phyloP scores from a whole-genome alignment of 2,329 filamentous ascomycete species.

The Basipetospora chlamydospora region DNA sequence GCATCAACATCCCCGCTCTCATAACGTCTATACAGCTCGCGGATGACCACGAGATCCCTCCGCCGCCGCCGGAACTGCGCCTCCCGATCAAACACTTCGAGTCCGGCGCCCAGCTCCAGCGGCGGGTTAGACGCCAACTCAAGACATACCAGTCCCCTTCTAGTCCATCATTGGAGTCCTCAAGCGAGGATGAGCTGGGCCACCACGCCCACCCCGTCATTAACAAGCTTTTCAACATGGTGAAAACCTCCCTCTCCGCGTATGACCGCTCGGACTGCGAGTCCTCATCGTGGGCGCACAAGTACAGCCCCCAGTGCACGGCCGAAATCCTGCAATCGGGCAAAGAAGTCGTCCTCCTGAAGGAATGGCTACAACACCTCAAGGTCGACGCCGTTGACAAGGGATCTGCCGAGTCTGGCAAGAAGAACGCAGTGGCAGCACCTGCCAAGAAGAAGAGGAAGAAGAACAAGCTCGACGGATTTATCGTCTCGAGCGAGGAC shows the following conservation, averaged over 20 bases:
- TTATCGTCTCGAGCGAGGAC: slow-evolving; percentile 67
- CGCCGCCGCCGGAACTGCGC: slow-evolving; percentile 33
- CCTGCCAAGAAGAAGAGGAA: slow-evolving; percentile 47
- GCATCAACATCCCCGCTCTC: slow-evolving; percentile 15
- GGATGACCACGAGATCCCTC: slow-evolving; percentile 23
- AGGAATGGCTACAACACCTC: slow-evolving; percentile 67
- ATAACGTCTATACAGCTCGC: slow-evolving; percentile 15
- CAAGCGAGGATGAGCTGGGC: slow-evolving; percentile 22
- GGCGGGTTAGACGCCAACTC: slow-evolving; percentile 31
- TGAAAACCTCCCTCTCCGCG: slow-evolving; percentile 52
- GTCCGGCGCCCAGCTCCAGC: slow-evolving; percentile 38
- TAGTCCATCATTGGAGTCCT: not conserved
- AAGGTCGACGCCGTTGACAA: slow-evolving; percentile 65
- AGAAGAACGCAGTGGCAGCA: too few relatives aligned
- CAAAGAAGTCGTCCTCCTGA: slow-evolving; percentile 54
- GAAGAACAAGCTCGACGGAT: slow-evolving; percentile 63
- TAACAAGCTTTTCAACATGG: slow-evolving; percentile 38
- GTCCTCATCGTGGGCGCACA: slow-evolving; percentile 58
- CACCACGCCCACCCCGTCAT: slow-evolving; percentile 41
- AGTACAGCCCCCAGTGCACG: slow-evolving; percentile 62
- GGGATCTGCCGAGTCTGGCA: slow-evolving; percentile 27
- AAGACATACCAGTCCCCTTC: slow-evolving; percentile 13
- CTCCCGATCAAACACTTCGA: slow-evolving; percentile 43
- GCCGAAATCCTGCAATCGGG: slow-evolving; percentile 62
- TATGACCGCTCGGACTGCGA: slow-evolving; percentile 74